Evolutionary conservation across 495 filamentous ascomycete species (phyloP).

Genomic region (Penicillium bialowiezense): DNA sequence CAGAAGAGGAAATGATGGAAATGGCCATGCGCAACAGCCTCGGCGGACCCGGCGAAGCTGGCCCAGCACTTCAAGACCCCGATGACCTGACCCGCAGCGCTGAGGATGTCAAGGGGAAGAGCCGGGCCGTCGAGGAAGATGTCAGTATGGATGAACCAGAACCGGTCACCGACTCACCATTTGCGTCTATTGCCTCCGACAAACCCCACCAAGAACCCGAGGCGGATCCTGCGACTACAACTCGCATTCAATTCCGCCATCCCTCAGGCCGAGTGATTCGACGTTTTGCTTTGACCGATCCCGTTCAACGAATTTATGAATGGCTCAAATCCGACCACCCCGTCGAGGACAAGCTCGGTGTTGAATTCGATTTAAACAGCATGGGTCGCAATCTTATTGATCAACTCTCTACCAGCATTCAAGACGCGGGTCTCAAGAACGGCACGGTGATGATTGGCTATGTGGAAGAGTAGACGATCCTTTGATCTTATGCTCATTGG

Average conservation of each 20-base stretch:
- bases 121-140: slow-evolving; percentile 46
- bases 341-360: slow-evolving; percentile 68
- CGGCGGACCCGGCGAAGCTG: slow-evolving; percentile 32
- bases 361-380: slow-evolving; percentile 80
- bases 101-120: slow-evolving; percentile 63
- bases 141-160: slow-evolving; percentile 30
- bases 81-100: slow-evolving; percentile 75
- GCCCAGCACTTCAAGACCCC: slow-evolving; percentile 61
- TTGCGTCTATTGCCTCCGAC: slow-evolving; percentile 64
- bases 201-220: slow-evolving; percentile 76
- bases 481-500: slow-evolving; percentile 1
- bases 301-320: slow-evolving; percentile 82
- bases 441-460: slow-evolving; percentile 93
- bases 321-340: slow-evolving; percentile 85
- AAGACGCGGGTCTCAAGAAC: slow-evolving; percentile 83
- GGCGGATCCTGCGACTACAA: slow-evolving; percentile 64
- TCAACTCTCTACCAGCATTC: slow-evolving; percentile 65
- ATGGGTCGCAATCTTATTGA: slow-evolving; percentile 82
- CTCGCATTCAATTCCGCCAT: slow-evolving; percentile 87
- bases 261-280: slow-evolving; percentile 78
- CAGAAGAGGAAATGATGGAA: slow-evolving; percentile 94
- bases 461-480: slow-evolving; percentile 55
- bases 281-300: slow-evolving; percentile 75
- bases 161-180: slow-evolving; percentile 42
- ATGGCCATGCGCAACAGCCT: slow-evolving; percentile 89